phyloP scores from a whole-genome alignment of 164 flowering plant species.

The Tetracentron sinense region DNA sequence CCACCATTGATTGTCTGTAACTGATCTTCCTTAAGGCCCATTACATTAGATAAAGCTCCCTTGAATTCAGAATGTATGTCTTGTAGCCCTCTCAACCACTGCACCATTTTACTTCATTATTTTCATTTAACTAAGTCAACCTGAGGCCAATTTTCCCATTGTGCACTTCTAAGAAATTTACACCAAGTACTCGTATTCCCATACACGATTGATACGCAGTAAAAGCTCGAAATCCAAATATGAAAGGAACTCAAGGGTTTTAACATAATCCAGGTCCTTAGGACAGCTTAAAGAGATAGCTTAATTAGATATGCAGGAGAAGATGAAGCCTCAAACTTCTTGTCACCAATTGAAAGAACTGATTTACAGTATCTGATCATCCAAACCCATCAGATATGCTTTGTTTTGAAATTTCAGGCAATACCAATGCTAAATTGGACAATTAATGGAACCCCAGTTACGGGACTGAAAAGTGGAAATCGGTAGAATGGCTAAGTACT shows the following conservation, averaged over 20 bases:
- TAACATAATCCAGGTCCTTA: background rate
- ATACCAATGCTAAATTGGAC: background rate
- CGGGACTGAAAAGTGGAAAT: background rate
- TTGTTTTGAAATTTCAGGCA: background rate
- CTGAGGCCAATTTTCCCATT: background rate
- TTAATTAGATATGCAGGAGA: background rate
- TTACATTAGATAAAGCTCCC: slow-evolving; percentile 14
- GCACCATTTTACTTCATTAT: slow-evolving; percentile 8
- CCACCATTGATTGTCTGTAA: slow-evolving; percentile 14
- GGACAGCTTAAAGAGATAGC: background rate
- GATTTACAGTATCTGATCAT: background rate
- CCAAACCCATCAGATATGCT: background rate
- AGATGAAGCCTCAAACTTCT: background rate
- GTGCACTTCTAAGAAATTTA: slow-evolving; percentile 5
- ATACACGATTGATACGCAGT: background rate
- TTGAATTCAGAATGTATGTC: background rate
- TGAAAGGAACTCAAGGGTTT: slow-evolving; percentile 3
- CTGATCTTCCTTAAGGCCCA: slow-evolving; percentile 22
- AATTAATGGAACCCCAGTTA: background rate
- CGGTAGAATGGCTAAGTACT: background rate
- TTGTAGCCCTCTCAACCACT: background rate
- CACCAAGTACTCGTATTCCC: background rate
- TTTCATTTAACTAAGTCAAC: background rate
- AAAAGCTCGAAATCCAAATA: background rate
- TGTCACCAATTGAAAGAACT: background rate